A percentile compares a stretch with the other conserved stretches of the same genome.
Evolutionary conservation across 257 asterid genomes (phyloP).

Genomic region (Nicotiana paniculata): DNA sequence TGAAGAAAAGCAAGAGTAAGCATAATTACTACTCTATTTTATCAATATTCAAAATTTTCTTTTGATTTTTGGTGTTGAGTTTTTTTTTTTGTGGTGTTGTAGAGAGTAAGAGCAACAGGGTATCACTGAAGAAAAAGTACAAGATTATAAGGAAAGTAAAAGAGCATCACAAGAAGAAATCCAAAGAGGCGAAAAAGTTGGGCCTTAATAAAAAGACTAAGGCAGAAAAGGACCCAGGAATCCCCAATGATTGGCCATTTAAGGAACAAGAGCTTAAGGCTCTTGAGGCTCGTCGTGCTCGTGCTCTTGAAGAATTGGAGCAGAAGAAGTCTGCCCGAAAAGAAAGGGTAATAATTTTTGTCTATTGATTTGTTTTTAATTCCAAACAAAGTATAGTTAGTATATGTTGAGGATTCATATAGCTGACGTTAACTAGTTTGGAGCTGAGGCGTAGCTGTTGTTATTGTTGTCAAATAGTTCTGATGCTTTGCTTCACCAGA

Average conservation of each 20-base stretch:
- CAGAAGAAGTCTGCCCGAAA: slow-evolving; percentile 89
- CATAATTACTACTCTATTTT: neutral
- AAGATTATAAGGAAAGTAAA: slow-evolving; percentile 75
- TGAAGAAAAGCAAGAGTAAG: slow-evolving; percentile 76
- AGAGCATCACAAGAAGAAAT: slow-evolving; percentile 91
- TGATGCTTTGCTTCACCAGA: neutral
- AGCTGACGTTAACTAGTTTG: neutral
- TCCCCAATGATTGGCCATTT: slow-evolving; percentile 93
- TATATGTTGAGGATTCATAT: neutral
- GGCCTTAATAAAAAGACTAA: slow-evolving; percentile 52
- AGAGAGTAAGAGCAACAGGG: slow-evolving; percentile 97
- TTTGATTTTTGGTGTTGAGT: neutral
- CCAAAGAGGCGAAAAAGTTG: slow-evolving; percentile 74
- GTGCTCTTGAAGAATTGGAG: slow-evolving; percentile 63
- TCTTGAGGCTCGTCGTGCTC: slow-evolving; percentile 74
- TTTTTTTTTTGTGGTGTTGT: slow-evolving; percentile 1
- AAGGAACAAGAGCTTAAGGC: slow-evolving; percentile 92
- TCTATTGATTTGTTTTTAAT: no score
- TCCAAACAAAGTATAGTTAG: neutral
- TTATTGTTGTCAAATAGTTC: neutral
- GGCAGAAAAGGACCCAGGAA: slow-evolving; percentile 86
- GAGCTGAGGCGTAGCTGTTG: neutral
- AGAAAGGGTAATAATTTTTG: slow-evolving; percentile 53
- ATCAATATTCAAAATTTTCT: neutral
- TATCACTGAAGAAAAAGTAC: slow-evolving; percentile 71